phyloP scores from a whole-genome alignment of 164 flowering plant species.

The Sextonia rubra region DNA sequence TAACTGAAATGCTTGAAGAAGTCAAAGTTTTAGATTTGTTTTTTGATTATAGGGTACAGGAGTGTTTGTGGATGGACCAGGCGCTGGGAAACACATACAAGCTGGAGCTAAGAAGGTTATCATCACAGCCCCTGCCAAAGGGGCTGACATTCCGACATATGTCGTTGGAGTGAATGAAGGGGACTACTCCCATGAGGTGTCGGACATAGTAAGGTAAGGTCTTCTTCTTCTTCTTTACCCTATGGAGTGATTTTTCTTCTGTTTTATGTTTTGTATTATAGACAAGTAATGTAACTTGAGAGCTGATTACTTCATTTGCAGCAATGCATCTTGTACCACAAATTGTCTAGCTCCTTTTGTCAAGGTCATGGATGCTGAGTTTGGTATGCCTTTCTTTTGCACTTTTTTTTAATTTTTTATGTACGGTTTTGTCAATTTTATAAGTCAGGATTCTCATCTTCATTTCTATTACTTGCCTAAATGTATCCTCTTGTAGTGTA shows the following conservation, averaged over 20 bases:
- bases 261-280: neutral
- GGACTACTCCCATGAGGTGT: constrained; percentile 71
- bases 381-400: constrained; percentile 45
- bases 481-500: neutral
- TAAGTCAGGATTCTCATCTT: neutral
- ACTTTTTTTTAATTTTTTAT: neutral
- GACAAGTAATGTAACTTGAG: neutral
- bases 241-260: neutral
- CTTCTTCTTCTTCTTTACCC: neutral
- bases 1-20: neutral
- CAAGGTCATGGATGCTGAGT: constrained; percentile 86
- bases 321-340: constrained; percentile 99
- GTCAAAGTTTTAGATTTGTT: too few species aligned
- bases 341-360: constrained; percentile 97
- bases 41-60: constrained; percentile 71
- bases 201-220: constrained; percentile 72
- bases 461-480: too few species aligned
- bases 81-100: constrained; percentile 97
- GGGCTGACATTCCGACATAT: constrained; percentile 95
- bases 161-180: constrained; percentile 90
- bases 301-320: constrained; percentile 23
- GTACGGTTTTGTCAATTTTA: neutral
- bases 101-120: constrained; percentile 99
- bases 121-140: constrained; percentile 97
- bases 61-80: constrained; percentile 96